Base-by-base conservation (phyloP, 1,139 yeast genomes). In the Debaryomyces nepalensis region DNA sequence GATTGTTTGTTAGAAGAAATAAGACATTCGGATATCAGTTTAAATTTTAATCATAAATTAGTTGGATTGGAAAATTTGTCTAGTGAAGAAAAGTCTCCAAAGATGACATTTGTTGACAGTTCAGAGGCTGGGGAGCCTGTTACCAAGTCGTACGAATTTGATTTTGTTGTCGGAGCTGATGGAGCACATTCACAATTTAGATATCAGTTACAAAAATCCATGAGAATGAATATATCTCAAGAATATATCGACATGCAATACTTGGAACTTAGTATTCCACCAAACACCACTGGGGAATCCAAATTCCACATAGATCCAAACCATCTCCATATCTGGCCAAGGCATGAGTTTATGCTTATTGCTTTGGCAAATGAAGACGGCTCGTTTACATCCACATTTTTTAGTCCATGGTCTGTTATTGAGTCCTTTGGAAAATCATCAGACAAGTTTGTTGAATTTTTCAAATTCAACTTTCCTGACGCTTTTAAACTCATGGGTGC, bases 241-340 rank as follows among this genome's bases (percentile, higher is more conserved):
- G 81, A 86, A 54, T 90, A 85, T 58, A 84, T 91, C 48, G 95
- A 88, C 56, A 86, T 86, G 74, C 86, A 86, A 54, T 91, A 90
- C 58, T 62, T 90, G 54, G 97, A 90, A 61, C 71, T 89, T 43
- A 77, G 78, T 47, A 87, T 91, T 39, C 90, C 89, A 9, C 77
- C 90, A 0, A 70, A 71, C 8, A 52, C 52, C 12, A 33, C 41
- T 5, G 45, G 47, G 7, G 45, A 46, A 4, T 43, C 43, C 27
- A 54, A 58, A 43, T 84, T 80, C 53, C 62, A 68, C 14, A 71
- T 89, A 35, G 82, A 84, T 52, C 83, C 89, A 3, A 82, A 87
- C 62, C 90, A 87, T 59, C 73, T 91, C 43, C 98, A 91, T 58
- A 88, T 91, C 39, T 91, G 98, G 98, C 97, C 98, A 3, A 74